Base-by-base conservation (phyloP, 2,329 filamentous ascomycete genomes). In the Macrophomina tecta region DNA sequence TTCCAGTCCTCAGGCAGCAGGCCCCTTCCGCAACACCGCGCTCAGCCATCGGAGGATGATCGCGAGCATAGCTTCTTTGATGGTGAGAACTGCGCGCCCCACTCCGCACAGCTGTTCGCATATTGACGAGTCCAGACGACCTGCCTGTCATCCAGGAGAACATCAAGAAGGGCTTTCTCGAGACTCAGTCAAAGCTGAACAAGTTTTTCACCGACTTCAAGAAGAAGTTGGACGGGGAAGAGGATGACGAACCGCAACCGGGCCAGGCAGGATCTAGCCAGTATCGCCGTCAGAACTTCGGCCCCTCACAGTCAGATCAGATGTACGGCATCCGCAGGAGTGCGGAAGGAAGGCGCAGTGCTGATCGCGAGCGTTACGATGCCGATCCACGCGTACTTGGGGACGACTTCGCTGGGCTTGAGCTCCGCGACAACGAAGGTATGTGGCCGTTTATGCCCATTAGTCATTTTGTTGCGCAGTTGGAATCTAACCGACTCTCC, bases 141-240 rank as follows among this genome's bases (percentile, higher is more conserved):
- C 86, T 99, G 14, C 94, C 95, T 1, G 89, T 94, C 60, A 97
- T 99, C 75, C 90, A 90, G 71, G 93, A 97, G 76, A 97, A 96
- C 74, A 87, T 99, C 72, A 91, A 90, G 76, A 96, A 98, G 81
- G 95, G 95, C 4, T 99, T 99, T 80, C 75, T 93, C 65, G 94
- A 99, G 75, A 98, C 95, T 1, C 95, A 98, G 81, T 89, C 87
- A 65, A 96, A 92, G 75, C 91, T 99, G 73, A 98, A 97, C 81
- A 87, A 88, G 60, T 98, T 94, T 94, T 93, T 99, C 73, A 91
- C 87, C 61, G 93, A 89, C 69, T 84, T 99, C 76, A 95, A 92
- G 82, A 98, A 98, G 86, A 92, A 90, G 79, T 87, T 99, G 40
- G 94, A 98, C 74, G 94, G 95, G 58, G 92, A 95, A 70, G 91